These are phyloP conservation scores for Auricularia cornea DNA, from an alignment of 768 basidiomycete genomes.

Conservation along the genomic window DNA sequence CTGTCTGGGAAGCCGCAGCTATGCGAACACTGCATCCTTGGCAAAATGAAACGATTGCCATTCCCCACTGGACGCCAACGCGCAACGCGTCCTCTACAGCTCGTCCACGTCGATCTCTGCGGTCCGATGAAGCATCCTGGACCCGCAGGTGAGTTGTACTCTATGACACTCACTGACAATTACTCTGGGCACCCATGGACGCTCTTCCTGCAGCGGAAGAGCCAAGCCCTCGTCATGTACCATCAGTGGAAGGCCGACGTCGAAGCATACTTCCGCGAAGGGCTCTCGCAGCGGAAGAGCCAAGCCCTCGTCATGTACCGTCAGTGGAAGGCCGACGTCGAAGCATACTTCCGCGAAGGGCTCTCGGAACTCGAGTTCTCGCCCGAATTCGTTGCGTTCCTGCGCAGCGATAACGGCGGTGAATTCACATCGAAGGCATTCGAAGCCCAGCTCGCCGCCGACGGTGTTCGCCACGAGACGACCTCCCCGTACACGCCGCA, in stretches of 20 bases:
- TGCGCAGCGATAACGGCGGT: slow-evolving; percentile 19
- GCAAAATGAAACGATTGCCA: background rate
- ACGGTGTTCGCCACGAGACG: slow-evolving; percentile 18
- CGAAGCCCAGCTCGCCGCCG: slow-evolving; percentile 6
- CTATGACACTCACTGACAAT: background rate
- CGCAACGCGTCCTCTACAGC: background rate
- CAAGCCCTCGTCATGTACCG: background rate
- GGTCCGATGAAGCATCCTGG: background rate
- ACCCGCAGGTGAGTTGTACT: background rate
- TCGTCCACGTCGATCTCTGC: background rate
- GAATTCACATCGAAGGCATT: slow-evolving; percentile 21
- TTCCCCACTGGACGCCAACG: background rate
- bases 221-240: too few species aligned
- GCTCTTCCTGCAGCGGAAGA: slow-evolving; percentile 1
- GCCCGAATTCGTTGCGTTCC: background rate
- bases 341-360: background rate
- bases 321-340: background rate
- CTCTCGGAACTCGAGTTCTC: background rate
- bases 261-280: too few species aligned
- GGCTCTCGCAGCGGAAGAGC: background rate
- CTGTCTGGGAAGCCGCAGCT: background rate
- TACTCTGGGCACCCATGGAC: background rate
- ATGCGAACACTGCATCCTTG: slow-evolving; percentile 3
- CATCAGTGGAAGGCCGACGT: too few species aligned
- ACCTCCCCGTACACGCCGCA: slow-evolving; percentile 22